Conservation (phyloP, 129 eudicot species). For the Flaveria bidentis region DNA sequence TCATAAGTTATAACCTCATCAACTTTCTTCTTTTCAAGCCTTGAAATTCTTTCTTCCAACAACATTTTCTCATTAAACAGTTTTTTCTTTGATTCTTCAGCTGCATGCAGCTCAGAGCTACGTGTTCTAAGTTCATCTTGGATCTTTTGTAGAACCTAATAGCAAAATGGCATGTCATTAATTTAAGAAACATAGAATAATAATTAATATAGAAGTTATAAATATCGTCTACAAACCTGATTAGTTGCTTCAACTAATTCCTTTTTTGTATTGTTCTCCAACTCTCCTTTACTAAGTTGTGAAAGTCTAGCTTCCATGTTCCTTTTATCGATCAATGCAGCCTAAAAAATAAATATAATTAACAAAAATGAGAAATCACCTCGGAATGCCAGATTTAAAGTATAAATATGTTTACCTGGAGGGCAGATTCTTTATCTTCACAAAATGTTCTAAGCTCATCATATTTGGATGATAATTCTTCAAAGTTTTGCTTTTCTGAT, state of each 20-base stretch:
- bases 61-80: slow-evolving; percentile 63
- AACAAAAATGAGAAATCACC: background rate
- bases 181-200: background rate
- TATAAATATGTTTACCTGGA: slow-evolving; percentile 54
- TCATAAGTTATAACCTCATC: slow-evolving; percentile 57
- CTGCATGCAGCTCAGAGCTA: slow-evolving; percentile 69
- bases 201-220: background rate
- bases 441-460: slow-evolving; percentile 56
- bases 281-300: slow-evolving; percentile 64
- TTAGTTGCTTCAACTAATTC: slow-evolving; percentile 81
- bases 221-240: slow-evolving; percentile 51
- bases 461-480: slow-evolving; percentile 51
- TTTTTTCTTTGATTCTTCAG: slow-evolving; percentile 77
- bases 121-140: slow-evolving; percentile 85
- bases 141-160: slow-evolving; percentile 65
- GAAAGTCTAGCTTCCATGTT: slow-evolving; percentile 64
- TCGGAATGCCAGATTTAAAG: background rate
- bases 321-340: slow-evolving; percentile 60
- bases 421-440: slow-evolving; percentile 70
- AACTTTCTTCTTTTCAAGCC: slow-evolving; percentile 63
- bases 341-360: slow-evolving; percentile 37
- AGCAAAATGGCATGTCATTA: slow-evolving; percentile 6
- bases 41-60: slow-evolving; percentile 69
- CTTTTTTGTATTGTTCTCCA: slow-evolving; percentile 68
- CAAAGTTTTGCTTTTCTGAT: slow-evolving; percentile 64